A percentile compares a stretch with the other conserved stretches of the same genome.
phyloP scores from a whole-genome alignment of 192 early-diverging fungal species.

The Neocallimastix lanati region DNA sequence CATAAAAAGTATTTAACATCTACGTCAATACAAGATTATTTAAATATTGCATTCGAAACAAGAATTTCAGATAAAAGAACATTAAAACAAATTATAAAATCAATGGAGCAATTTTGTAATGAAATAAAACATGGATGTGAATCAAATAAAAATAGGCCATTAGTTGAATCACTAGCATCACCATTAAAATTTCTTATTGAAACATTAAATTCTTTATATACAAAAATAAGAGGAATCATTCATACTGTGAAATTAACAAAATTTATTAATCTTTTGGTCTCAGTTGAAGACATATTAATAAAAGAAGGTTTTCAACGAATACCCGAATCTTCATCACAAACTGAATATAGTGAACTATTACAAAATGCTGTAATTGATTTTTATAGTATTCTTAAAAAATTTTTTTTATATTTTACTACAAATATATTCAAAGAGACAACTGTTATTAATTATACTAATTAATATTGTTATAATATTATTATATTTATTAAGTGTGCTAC shows the following conservation, averaged over 20 bases:
- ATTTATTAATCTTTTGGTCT: not conserved
- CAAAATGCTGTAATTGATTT: not conserved
- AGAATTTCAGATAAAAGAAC: not conserved
- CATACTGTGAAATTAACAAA: not conserved
- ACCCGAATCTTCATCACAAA: not conserved
- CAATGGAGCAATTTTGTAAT: not conserved
- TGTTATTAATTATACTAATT: no score
- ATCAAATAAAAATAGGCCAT: not conserved
- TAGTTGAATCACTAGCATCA: not conserved
- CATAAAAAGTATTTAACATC: not conserved
- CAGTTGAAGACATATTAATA: not conserved
- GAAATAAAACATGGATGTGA: not conserved
- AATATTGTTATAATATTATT: no score
- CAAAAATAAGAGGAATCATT: not conserved
- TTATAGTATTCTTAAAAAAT: no score
- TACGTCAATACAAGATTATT: not conserved
- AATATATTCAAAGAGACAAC: no score
- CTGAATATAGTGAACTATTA: not conserved
- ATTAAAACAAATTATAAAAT: not conserved
- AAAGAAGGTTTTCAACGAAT: not conserved
- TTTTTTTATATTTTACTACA: no score
- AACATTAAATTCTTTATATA: not conserved
- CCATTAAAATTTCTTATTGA: not conserved
- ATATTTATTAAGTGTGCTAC: not conserved
- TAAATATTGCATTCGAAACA: not conserved